Evolutionary conservation across 495 filamentous ascomycete genomes (phyloP), one percentile per base, ranked within the genome.

Genomic region (Aspergillus nanangensis): DNA sequence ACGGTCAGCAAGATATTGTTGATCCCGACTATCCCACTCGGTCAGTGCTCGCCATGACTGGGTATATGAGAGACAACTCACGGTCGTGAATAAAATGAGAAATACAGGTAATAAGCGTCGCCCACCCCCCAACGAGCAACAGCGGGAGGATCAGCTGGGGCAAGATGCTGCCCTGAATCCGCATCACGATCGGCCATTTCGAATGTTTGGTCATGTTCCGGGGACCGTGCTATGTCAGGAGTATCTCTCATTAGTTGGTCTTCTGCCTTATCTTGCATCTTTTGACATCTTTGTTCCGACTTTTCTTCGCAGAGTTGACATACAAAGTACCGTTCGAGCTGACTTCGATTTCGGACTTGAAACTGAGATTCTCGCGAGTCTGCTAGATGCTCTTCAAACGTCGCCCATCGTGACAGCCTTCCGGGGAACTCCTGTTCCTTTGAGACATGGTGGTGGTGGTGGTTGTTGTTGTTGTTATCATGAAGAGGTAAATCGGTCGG

Each of bases 111-210:
- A 94, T 80, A 1, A 74, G 48, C 4, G 79, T 83, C 3, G 87
- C 67, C 89, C 89, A 94, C 18, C 55, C 58, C 8, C 67, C 86
- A 4, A 93, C 74, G 45, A 80, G 71, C 19, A 82, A 13, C 5
- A 93, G 63, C 0, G 89, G 88, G 2, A 93, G 42, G 27, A 91
- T 81, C 84, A 92, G 81, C 56, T 84, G 82, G n/a, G 88, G 88
- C 41, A 85, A 69, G 52, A 92, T 83, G 53, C 83, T 88, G 33
- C 88, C 88, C 61, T 88, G 85, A 63, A 92, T 72, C 44, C 86
- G 84, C 52, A 92, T 51, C 60, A 90, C 86, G 45, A 83, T 76
- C 10, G 88, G 88, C 72, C 86, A 83, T 77, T 88, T 91, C n/a
- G 87, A 90, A 57, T 92, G 87, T 41, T 76, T 77, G 18, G 83